Conservation (phyloP, 2,329 filamentous ascomycete genomes). For the Diaporthe ilicicola region DNA sequence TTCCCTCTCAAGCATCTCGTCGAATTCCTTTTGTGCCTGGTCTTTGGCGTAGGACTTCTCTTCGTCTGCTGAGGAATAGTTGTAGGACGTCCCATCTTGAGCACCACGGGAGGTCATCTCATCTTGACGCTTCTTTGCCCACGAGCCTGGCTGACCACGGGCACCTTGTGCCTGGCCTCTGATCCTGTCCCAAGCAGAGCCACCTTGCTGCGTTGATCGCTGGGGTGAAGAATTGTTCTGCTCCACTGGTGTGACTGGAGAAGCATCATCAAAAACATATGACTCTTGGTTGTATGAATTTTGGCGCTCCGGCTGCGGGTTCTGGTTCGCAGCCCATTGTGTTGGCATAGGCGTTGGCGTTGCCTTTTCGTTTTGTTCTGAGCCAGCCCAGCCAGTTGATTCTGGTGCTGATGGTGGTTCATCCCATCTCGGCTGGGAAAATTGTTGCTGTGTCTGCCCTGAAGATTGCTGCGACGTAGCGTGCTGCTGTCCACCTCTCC, state of each 20-base stretch:
- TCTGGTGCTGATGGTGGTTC: neutral
- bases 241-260: constrained; percentile 30
- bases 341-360: neutral
- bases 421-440: neutral
- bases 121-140: constrained; percentile 37
- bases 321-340: constrained; percentile 21
- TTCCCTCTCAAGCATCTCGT: constrained; percentile 56
- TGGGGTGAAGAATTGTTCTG: neutral
- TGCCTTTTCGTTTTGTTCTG: constrained; percentile 15
- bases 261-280: constrained; percentile 32
- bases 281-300: constrained; percentile 6
- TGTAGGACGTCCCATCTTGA: constrained; percentile 38
- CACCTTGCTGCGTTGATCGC: constrained; percentile 2
- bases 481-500: neutral
- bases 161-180: constrained; percentile 28
- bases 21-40: constrained; percentile 61
- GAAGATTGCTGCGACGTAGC: neutral
- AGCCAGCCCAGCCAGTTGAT: constrained; percentile 9
- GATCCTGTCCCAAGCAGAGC: constrained; percentile 34
- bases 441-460: neutral
- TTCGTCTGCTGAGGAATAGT: constrained; percentile 47
- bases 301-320: neutral
- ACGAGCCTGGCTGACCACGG: neutral
- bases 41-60: constrained; percentile 50
- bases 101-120: constrained; percentile 32